phyloP scores from a whole-genome alignment of 2,329 filamentous ascomycete genomes.

The Alternaria ventricosa region DNA sequence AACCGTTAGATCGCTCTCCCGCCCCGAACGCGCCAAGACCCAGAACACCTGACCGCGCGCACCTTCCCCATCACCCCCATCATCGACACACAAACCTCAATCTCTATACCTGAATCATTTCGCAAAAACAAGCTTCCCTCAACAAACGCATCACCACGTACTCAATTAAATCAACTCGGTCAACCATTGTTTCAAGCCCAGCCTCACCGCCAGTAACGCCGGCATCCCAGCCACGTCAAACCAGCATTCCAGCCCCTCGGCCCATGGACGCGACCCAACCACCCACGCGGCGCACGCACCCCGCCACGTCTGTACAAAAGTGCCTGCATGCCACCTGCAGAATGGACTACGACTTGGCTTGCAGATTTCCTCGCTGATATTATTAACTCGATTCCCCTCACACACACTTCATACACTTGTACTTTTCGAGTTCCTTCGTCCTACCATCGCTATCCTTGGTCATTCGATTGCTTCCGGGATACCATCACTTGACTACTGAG shows the following conservation, averaged over 20 bases:
- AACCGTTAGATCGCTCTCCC: background rate
- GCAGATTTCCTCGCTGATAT: slow-evolving; percentile 16
- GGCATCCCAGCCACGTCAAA: slow-evolving; percentile 13
- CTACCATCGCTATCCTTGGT: background rate
- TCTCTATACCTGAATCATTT: background rate
- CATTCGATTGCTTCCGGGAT: background rate
- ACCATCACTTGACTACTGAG: background rate
- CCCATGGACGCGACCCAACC: slow-evolving; percentile 28
- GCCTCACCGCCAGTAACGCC: slow-evolving; percentile 12
- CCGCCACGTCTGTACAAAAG: slow-evolving; percentile 38
- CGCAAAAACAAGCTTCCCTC: background rate
- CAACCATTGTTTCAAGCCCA: slow-evolving; percentile 17
- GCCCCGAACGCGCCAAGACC: slow-evolving; percentile 12
- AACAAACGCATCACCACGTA: background rate
- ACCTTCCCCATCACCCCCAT: background rate
- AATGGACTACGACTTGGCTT: slow-evolving; percentile 14
- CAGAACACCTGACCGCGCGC: slow-evolving; percentile 13
- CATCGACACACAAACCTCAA: background rate
- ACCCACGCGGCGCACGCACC: slow-evolving; percentile 27
- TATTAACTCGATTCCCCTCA: background rate
- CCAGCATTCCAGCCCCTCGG: slow-evolving; percentile 12
- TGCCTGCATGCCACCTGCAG: slow-evolving; percentile 27
- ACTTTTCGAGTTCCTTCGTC: background rate
- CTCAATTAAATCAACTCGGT: background rate
- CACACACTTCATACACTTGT: background rate